These are phyloP conservation scores for Cryptococcus deneoformans DNA, from an alignment of 1,284 basidiomycete species.

Conservation along the genomic window DNA sequence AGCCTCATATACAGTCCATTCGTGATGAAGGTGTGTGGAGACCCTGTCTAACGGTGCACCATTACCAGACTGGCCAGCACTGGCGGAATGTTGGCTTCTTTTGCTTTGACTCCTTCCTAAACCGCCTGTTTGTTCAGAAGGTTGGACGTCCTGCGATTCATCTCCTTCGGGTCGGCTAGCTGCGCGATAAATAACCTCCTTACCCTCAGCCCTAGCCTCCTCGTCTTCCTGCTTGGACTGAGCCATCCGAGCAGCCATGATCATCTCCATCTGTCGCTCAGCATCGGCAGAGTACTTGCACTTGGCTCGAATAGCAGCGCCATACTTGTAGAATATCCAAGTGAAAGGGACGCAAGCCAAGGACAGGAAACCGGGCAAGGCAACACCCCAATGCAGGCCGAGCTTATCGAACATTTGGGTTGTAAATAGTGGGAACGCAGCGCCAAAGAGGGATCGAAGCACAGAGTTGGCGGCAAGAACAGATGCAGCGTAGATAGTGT, in stretches of 20 bases:
- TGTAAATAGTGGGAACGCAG: constrained; percentile 62
- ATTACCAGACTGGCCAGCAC: background rate
- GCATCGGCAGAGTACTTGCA: constrained; percentile 52
- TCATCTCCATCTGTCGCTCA: constrained; percentile 32
- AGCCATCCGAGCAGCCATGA: constrained; percentile 38
- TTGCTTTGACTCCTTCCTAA: constrained; percentile 9
- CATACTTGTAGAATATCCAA: constrained; percentile 55
- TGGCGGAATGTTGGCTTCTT: constrained; percentile 2
- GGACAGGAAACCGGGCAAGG: constrained; percentile 61
- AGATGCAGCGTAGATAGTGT: constrained; percentile 56
- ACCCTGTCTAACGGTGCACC: constrained; percentile 2
- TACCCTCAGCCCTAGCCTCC: constrained; percentile 12
- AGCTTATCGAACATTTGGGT: constrained; percentile 52
- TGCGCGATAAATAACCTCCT: constrained; percentile 2
- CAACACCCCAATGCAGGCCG: constrained; percentile 65
- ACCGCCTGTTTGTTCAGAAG: constrained; percentile 16
- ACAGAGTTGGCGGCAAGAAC: constrained; percentile 69
- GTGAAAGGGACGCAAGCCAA: constrained; percentile 59
- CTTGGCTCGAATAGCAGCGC: constrained; percentile 58
- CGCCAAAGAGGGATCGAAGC: constrained; percentile 63
- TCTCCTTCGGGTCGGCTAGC: background rate
- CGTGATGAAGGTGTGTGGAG: constrained; percentile 21
- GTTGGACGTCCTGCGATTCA: constrained; percentile 8
- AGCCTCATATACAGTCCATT: constrained; percentile 31
- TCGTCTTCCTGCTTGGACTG: constrained; percentile 17